Evolutionary conservation across 1,284 basidiomycete genomes (phyloP), one percentile per base, ranked within the genome.

Genomic region (Leccinum pallidistipes): DNA sequence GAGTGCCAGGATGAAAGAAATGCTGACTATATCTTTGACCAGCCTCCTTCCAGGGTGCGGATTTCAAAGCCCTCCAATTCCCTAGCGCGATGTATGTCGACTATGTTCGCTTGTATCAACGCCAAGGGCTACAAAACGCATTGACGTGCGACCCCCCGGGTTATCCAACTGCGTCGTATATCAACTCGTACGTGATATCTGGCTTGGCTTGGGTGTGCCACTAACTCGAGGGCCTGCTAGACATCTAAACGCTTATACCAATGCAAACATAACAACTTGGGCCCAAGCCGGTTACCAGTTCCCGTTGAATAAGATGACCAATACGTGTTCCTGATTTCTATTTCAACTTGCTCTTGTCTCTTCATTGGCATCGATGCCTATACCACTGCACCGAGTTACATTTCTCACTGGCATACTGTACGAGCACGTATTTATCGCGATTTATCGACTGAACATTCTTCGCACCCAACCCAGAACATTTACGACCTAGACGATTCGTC

Each of bases 251-350:
- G 87, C 86, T 58, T 92, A 91, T 69, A 81, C 77, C 49, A 85
- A 92, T 68, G 77, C 89, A 11, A 92, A 92, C 68, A 74, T 89
- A 31, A 92, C 91, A 40, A 90, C 86, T 52, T 92, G 90, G 91
- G 78, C 77, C 12, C 77, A 83, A 66, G 90, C 84, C 2, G 87
- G 86, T 60, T 83, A 87, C 67, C 77, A 76, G 0, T 90, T 88
- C 77, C 90, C 90, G n/a, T 76, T 82, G 18, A 92, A 92, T 71
- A 85, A 58, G 77, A 81, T 72, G 86, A 85, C 59, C 86, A 87
- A 72, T 83, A 77, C 71, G n/a, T 73, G 68, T 63, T 8, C 64
- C 58, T 73, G 64, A 74, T 60, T 47, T 45, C 49, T 38, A 45
- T 59, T 60, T 50, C 54, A 38, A 54, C 57, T 61, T 43, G 62